phyloP scores from a whole-genome alignment of 1,139 yeast species.

The Lodderomyces margitis region DNA sequence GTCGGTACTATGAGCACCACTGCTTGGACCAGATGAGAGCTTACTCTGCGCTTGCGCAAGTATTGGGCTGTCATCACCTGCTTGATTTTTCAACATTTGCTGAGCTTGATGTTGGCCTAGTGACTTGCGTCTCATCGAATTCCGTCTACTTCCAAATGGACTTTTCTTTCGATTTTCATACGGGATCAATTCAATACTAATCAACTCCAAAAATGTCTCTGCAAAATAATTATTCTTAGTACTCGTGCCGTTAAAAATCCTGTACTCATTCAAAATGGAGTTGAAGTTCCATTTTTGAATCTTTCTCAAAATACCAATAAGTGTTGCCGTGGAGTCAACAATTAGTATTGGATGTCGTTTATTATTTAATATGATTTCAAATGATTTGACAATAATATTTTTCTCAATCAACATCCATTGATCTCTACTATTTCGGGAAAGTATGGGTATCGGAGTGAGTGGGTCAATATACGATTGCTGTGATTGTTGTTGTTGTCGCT shows the following conservation, averaged over 20 bases:
- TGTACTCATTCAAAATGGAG: conserved; percentile 79
- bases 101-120: conserved; percentile 2
- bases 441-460: background rate
- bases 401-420: conserved; percentile 74
- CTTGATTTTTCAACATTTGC: conserved; percentile 3
- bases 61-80: background rate
- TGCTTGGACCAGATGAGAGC: background rate
- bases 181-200: conserved; percentile 54
- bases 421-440: conserved; percentile 36
- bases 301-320: conserved; percentile 77
- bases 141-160: conserved; percentile 10
- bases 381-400: conserved; percentile 52
- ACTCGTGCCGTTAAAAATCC: conserved; percentile 65
- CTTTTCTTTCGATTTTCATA: conserved; percentile 23
- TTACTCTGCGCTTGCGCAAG: background rate
- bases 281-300: conserved; percentile 88
- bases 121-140: conserved; percentile 4
- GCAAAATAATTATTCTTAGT: conserved; percentile 69
- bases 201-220: conserved; percentile 76
- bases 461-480: background rate
- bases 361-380: conserved; percentile 60
- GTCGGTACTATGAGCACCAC: background rate
- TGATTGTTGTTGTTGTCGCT: background rate
- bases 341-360: conserved; percentile 67
- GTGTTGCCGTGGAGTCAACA: conserved; percentile 76